These are phyloP conservation scores for Haberlea rhodopensis DNA, from an alignment of 257 asterid species.

Conservation along the genomic window DNA sequence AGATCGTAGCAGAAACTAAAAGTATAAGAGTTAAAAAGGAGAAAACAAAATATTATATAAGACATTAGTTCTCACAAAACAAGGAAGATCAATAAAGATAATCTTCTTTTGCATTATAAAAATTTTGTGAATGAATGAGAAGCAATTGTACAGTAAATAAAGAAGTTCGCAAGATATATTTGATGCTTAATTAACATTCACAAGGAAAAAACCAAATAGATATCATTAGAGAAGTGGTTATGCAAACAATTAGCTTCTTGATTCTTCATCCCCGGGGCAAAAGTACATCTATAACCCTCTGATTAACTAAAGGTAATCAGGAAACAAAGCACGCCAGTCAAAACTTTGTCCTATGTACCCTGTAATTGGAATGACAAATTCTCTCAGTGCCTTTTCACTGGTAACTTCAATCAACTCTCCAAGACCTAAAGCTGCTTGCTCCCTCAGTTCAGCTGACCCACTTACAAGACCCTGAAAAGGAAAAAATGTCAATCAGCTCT, in stretches of 20 bases:
- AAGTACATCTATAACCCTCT: too few species aligned
- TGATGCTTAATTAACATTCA: neutral
- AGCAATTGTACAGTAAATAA: neutral
- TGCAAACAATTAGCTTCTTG: neutral
- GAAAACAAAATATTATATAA: neutral
- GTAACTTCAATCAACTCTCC: slow-evolving; percentile 96
- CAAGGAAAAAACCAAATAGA: neutral
- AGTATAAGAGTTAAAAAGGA: neutral
- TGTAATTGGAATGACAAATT: slow-evolving; percentile 92
- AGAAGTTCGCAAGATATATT: slow-evolving; percentile 2
- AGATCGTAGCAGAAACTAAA: neutral
- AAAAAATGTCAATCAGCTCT: slow-evolving; percentile 9
- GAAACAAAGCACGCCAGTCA: neutral
- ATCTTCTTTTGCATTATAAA: neutral
- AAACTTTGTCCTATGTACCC: slow-evolving; percentile 55
- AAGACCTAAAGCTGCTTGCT: slow-evolving; percentile 96
- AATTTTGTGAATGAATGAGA: neutral
- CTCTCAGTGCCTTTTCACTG: slow-evolving; percentile 79
- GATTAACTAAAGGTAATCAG: too few species aligned
- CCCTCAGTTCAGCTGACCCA: slow-evolving; percentile 96
- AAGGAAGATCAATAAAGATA: neutral
- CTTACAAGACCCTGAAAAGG: slow-evolving; percentile 78
- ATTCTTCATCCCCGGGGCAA: too few species aligned
- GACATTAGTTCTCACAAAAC: slow-evolving; percentile 2
- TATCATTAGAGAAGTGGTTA: too few species aligned